These are phyloP conservation scores for Blastobotrys apis DNA, from an alignment of 1,139 yeast species.

Conservation along the genomic window DNA sequence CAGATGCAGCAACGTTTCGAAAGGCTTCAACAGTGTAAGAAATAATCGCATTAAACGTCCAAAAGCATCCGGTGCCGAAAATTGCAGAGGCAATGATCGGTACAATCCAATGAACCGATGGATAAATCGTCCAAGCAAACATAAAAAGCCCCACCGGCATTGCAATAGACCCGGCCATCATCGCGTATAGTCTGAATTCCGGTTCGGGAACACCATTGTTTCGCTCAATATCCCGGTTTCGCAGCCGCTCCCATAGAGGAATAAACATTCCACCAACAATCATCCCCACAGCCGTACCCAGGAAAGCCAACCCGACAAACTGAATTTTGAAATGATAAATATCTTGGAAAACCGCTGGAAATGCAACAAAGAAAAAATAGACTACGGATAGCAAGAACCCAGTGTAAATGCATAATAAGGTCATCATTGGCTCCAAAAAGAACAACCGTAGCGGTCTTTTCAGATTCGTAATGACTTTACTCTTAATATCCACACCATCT, in stretches of 20 bases:
- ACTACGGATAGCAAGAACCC: slow-evolving; percentile 52
- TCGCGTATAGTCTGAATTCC: slow-evolving; percentile 47
- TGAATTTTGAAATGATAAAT: slow-evolving; percentile 43
- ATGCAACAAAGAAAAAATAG: slow-evolving; percentile 58
- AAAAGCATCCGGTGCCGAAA: slow-evolving; percentile 13
- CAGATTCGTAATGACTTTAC: background rate
- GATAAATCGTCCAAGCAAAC: slow-evolving; percentile 64
- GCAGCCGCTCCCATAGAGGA: slow-evolving; percentile 37
- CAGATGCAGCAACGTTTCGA: slow-evolving; percentile 10
- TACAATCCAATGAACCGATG: slow-evolving; percentile 67
- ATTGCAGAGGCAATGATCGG: slow-evolving; percentile 46
- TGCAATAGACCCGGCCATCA: slow-evolving; percentile 43
- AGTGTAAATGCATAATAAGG: slow-evolving; percentile 32
- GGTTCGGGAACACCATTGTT: slow-evolving; percentile 27
- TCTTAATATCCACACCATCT: slow-evolving; percentile 58
- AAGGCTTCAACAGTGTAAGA: slow-evolving; percentile 14
- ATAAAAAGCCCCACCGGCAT: slow-evolving; percentile 58
- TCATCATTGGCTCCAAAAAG: slow-evolving; percentile 6
- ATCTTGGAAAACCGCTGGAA: slow-evolving; percentile 50
- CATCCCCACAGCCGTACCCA: slow-evolving; percentile 31
- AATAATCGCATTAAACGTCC: slow-evolving; percentile 12
- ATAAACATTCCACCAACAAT: slow-evolving; percentile 12
- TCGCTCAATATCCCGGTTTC: slow-evolving; percentile 40
- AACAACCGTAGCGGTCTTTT: slow-evolving; percentile 8
- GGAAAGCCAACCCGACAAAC: slow-evolving; percentile 9